Evolutionary conservation across 1,284 basidiomycete genomes (phyloP).

Genomic region (Abortiporus biennis): DNA sequence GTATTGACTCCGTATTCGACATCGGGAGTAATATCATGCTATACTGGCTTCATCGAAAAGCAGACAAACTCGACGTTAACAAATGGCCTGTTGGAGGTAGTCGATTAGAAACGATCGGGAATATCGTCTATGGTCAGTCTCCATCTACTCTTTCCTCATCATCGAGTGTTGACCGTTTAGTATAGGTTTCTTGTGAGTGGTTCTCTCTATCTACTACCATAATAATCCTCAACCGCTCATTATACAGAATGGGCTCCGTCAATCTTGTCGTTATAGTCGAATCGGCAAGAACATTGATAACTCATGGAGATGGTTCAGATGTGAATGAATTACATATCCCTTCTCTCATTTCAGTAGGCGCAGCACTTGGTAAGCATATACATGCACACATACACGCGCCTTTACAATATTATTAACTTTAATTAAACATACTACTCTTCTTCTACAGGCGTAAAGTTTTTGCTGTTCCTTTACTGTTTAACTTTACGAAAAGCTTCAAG

Average conservation of each 20-base stretch:
- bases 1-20: slow-evolving; percentile 88
- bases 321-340: slow-evolving; percentile 75
- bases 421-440: slow-evolving; percentile 2
- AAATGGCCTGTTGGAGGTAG: slow-evolving; percentile 92
- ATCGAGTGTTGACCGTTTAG: neutral
- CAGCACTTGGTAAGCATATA: slow-evolving; percentile 60
- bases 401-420: slow-evolving; percentile 6
- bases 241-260: slow-evolving; percentile 72
- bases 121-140: slow-evolving; percentile 77
- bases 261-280: slow-evolving; percentile 86
- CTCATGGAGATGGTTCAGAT: slow-evolving; percentile 44
- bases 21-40: slow-evolving; percentile 87
- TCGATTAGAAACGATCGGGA: slow-evolving; percentile 88
- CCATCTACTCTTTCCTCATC: neutral
- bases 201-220: slow-evolving; percentile 8
- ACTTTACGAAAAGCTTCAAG: slow-evolving; percentile 75
- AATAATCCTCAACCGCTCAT: neutral
- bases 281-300: slow-evolving; percentile 66
- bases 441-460: slow-evolving; percentile 73
- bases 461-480: slow-evolving; percentile 85
- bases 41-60: slow-evolving; percentile 77
- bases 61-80: slow-evolving; percentile 65
- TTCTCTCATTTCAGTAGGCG: slow-evolving; percentile 77
- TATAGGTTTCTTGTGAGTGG: slow-evolving; percentile 63
- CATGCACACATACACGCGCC: too few species aligned